A percentile compares a stretch with the other conserved stretches of the same genome.
Evolutionary conservation across 192 early-diverging fungal species (phyloP).

Genomic region (Geranomyces michiganensis): DNA sequence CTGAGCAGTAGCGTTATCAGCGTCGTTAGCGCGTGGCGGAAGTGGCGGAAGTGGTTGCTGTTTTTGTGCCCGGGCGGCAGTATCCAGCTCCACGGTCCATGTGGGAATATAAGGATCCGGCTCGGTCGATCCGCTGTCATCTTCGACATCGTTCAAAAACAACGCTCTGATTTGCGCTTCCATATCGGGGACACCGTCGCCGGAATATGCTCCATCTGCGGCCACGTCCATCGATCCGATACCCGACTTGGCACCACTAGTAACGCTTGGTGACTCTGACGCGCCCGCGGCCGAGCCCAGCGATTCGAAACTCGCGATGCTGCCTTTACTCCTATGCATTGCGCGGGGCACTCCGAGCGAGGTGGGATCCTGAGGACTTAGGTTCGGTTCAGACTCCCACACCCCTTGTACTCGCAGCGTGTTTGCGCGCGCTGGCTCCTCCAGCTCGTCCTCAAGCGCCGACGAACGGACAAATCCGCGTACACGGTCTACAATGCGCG

Average conservation of each 20-base stretch:
- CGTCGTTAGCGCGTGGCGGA: background rate
- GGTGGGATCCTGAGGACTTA: background rate
- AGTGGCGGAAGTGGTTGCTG: background rate
- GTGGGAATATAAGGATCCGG: conserved; percentile 5
- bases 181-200: background rate
- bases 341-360: background rate
- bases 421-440: background rate
- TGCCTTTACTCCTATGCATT: background rate
- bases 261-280: background rate
- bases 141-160: conserved; percentile 1
- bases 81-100: background rate
- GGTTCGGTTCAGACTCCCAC: background rate
- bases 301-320: conserved; percentile 28
- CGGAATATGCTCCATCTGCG: background rate
- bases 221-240: background rate
- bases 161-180: conserved; percentile 11
- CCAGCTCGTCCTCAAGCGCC: conserved; percentile 25
- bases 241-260: background rate
- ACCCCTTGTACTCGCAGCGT: conserved; percentile 2
- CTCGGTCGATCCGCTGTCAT: background rate
- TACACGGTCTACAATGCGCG: conserved; percentile 13
- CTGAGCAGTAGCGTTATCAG: background rate
- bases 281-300: background rate
- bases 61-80: too few relatives aligned
- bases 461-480: conserved; percentile 5